Evolutionary conservation across 78 protist species (phyloP), one percentile per base, ranked within the genome.

Genomic region (Acrasis kona): DNA sequence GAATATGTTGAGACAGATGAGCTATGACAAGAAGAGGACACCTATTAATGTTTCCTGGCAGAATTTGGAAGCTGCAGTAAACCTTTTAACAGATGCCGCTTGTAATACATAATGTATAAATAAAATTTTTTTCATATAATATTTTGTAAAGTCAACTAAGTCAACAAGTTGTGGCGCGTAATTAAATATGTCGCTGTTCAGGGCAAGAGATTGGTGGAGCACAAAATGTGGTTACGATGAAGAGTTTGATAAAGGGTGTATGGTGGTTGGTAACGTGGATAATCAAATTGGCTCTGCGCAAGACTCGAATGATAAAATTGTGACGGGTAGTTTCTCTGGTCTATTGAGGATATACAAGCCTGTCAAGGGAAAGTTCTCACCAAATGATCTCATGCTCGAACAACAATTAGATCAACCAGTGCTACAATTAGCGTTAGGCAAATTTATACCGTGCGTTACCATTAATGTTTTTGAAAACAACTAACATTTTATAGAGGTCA

Each of bases 341-440:
- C 3, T 50, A 0, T 79, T 86, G 7, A 64, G 90, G 19, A 35
- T 86, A 5, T 81, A 42, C 77, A 0, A 27, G 10, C 87, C 87
- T 35, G 10, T 58, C 10, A 35, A 10, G 31, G 36, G n/a, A 9
- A 81, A 19, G 9, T 86, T 30, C 76, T 0, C 4, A 7, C 57
- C 76, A n/a, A 79, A 76, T 29, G 87, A 86, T n/a, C 76, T 86
- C 72, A 38, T 77, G 65, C 69, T 82, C 19, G 90, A 86, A 77
- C 42, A 2, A 19, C 27, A 58, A 5, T 77, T 86, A 32, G 77
- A 29, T 0, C 74, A 39, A 1, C 90, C 90, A 3, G 41, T 86
- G 35, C 77, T 86, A 27, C 79, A 70, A 39, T 61, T 86, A 0
- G 73, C 66, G 1, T 31, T 41, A 0, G 90, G 90, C 0, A 0